Conservation (phyloP, 768 basidiomycete species). For the Trametes cinnabarina region DNA sequence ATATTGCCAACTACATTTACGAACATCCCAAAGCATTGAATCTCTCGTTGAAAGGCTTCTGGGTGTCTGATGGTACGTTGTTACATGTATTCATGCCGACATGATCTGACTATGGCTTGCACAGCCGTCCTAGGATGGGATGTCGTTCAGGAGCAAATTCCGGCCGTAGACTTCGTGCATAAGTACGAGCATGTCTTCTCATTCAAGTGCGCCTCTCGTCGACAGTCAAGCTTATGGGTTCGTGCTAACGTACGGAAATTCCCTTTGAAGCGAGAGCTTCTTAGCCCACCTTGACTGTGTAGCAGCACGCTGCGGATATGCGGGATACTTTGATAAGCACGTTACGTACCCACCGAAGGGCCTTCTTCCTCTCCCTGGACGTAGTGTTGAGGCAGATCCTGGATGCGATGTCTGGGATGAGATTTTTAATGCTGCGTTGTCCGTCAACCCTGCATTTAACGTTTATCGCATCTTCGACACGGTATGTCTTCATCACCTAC, state of each 20-base stretch:
- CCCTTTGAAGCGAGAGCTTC: conserved; percentile 51
- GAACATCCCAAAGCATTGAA: conserved; percentile 51
- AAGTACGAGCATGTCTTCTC: conserved; percentile 69
- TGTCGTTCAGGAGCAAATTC: conserved; percentile 66
- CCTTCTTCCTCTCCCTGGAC: conserved; percentile 63
- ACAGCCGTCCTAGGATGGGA: conserved; percentile 32
- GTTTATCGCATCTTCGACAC: conserved; percentile 78
- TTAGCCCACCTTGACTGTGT: conserved; percentile 54
- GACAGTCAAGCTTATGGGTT: not conserved
- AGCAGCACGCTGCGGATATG: conserved; percentile 58
- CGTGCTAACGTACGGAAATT: not conserved
- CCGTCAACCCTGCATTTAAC: conserved; percentile 73
- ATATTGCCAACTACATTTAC: conserved; percentile 75
- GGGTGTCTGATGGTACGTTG: conserved; percentile 75
- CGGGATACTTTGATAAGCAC: conserved; percentile 57
- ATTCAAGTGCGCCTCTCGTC: conserved; percentile 52
- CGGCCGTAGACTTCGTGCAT: conserved; percentile 72
- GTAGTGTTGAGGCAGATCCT: conserved; percentile 40
- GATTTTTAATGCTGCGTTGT: conserved; percentile 60
- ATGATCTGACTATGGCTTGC: not conserved
- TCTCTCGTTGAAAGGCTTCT: conserved; percentile 64
- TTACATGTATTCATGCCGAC: too few relatives aligned
- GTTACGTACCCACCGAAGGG: conserved; percentile 65
- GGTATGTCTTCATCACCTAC: conserved; percentile 25
- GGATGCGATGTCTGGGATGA: conserved; percentile 69